Conservation (phyloP, 257 asterid genomes). For the Solanum megistacrolobum region DNA sequence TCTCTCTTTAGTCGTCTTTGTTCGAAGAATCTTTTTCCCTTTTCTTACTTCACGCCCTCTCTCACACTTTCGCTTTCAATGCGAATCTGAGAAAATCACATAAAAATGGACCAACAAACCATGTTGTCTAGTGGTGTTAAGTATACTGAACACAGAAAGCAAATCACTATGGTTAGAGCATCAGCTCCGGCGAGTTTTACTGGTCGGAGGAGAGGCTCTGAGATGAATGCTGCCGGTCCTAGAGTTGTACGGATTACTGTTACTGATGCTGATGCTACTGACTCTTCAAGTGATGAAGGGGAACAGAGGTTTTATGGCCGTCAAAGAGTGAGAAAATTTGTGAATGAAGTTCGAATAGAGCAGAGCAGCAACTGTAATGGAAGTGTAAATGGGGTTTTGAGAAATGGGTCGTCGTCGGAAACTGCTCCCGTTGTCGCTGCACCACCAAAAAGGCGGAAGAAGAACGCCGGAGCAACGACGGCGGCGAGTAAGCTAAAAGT, state of each 20-base stretch:
- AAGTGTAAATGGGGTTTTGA: constrained; percentile 6
- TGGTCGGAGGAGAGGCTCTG: constrained; percentile 15
- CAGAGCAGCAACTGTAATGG: constrained; percentile 9
- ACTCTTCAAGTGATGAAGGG: constrained; percentile 79
- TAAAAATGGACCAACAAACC: constrained; percentile 5
- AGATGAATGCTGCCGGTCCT: constrained; percentile 6
- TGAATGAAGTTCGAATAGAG: constrained; percentile 57
- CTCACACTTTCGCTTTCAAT: constrained; percentile 35
- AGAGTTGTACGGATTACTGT: constrained; percentile 58
- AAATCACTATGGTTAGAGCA: constrained; percentile 22
- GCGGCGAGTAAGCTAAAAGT: constrained; percentile 6
- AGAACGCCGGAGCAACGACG: constrained; percentile 10
- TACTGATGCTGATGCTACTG: constrained; percentile 85
- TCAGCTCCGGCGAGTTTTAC: not conserved
- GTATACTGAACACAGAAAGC: constrained; percentile 49
- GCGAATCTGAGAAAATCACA: constrained; percentile 46
- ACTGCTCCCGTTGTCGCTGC: not conserved
- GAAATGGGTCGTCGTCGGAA: constrained; percentile 1
- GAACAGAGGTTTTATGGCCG: constrained; percentile 11
- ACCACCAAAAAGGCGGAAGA: constrained; percentile 26
- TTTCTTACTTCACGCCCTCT: constrained; percentile 16
- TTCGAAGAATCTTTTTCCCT: constrained; percentile 20
- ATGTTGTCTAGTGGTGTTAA: constrained; percentile 33
- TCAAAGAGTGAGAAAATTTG: constrained; percentile 46
- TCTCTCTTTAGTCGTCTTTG: constrained; percentile 26